Evolutionary conservation across 148 eudicot genomes (phyloP), one percentile per base, ranked within the genome.

Genomic region (Agrostemma githago): DNA sequence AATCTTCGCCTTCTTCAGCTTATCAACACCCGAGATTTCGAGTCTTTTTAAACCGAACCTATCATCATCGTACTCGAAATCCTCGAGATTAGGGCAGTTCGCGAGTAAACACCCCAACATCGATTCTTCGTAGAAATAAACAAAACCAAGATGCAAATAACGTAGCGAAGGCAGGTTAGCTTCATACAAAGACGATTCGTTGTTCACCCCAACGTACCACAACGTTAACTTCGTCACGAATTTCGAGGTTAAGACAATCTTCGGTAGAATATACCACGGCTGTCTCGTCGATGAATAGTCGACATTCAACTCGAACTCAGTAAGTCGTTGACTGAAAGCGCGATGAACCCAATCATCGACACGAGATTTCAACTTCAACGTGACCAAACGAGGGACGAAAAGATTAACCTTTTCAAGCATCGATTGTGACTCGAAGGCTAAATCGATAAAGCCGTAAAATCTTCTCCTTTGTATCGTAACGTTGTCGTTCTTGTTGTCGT

Each of bases 371-470:
- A 64, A 74, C 61, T 34, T 46, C 4, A 42, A 48, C 58, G 20
- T 60, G n/a, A n/a, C n/a, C n/a, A 14, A 48, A 26, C 9, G 8
- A 46, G 62, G 70, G 8, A 48, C 43, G n/a, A 4, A 63, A 7
- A 74, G 38, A 5, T 48, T 51, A 8, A 74, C 14, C 61, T 3
- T 37, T 1, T 74, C 70, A 19, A 74, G 58, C 17, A 46, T 38
- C 15, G 58, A 34, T 7, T 16, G n/a, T 16, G 70, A 73, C 26
- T 4, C 68, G 16, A 73, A 48, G 9, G 46, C 41, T 7, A 68
- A 53, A 73, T 73, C 76, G 12, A 74, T 43, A 63, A 74, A 74
- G 5, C 9, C 38, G 11, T 46, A 74, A 63, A 14, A 74, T n/a
- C 10, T 0, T 11, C 38, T 63, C 62, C 48, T n/a, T 48, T 62